A percentile compares a stretch with the other conserved stretches of the same genome.
Evolutionary conservation across 495 filamentous ascomycete genomes (phyloP).

Genomic region (Durotheca rogersii): DNA sequence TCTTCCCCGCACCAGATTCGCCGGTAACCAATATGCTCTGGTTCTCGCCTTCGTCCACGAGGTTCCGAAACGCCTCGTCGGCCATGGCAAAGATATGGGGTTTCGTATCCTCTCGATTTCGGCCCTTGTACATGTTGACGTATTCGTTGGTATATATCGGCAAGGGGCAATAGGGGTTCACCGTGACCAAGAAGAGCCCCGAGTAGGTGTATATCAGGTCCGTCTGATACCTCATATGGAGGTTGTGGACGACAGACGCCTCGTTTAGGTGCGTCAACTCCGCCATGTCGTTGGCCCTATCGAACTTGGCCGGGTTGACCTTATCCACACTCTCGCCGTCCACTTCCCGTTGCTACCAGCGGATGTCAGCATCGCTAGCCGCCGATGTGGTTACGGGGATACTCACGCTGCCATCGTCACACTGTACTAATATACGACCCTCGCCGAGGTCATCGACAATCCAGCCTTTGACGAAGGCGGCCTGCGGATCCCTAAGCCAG

Average conservation of each 20-base stretch:
- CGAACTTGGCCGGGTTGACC: slow-evolving; percentile 98
- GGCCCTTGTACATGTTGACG: slow-evolving; percentile 93
- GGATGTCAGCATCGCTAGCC: slow-evolving; percentile 20
- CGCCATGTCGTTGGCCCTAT: slow-evolving; percentile 99
- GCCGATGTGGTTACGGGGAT: background rate
- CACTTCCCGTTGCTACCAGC: slow-evolving; percentile 75
- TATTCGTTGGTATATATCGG: slow-evolving; percentile 97
- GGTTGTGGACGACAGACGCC: slow-evolving; percentile 95
- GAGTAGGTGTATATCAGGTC: slow-evolving; percentile 99
- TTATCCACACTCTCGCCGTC: slow-evolving; percentile 88
- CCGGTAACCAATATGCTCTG: slow-evolving; percentile 98
- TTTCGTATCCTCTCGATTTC: slow-evolving; percentile 86
- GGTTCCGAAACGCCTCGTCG: slow-evolving; percentile 94
- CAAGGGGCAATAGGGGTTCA: slow-evolving; percentile 93
- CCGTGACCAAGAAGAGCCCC: slow-evolving; percentile 91
- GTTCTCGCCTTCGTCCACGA: slow-evolving; percentile 92
- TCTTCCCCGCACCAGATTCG: slow-evolving; percentile 98
- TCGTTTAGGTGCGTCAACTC: slow-evolving; percentile 98
- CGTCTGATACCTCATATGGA: slow-evolving; percentile 88
- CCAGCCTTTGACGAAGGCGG: slow-evolving; percentile 89
- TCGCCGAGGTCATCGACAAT: slow-evolving; percentile 77
- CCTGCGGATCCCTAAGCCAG: slow-evolving; percentile 84
- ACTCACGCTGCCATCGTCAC: slow-evolving; percentile 87
- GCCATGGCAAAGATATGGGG: slow-evolving; percentile 98
- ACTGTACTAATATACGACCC: slow-evolving; percentile 76